Conservation (phyloP, 768 basidiomycete species). For the Psilocybe cyanescens region DNA sequence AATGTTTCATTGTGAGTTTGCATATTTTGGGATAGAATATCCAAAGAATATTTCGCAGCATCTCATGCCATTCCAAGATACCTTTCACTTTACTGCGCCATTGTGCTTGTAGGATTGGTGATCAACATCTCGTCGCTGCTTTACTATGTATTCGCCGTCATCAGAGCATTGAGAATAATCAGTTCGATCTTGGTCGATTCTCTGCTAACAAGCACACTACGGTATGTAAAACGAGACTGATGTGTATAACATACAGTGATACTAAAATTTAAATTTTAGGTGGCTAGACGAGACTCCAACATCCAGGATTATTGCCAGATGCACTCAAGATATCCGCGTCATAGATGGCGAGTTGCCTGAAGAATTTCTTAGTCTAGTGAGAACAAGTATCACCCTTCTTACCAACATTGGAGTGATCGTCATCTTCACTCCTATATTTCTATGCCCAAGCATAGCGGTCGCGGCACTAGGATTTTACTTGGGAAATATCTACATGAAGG, state of each 20-base stretch:
- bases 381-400: conserved; percentile 35
- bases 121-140: neutral
- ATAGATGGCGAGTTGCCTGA: conserved; percentile 50
- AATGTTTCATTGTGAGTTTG: conserved; percentile 39
- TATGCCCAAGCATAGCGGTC: conserved; percentile 43
- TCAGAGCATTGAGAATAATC: conserved; percentile 33
- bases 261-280: conserved; percentile 1
- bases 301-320: conserved; percentile 19
- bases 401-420: conserved; percentile 45
- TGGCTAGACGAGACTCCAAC: conserved; percentile 26
- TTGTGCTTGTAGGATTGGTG: conserved; percentile 5
- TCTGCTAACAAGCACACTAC: conserved; percentile 17
- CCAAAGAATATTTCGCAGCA: too few species aligned
- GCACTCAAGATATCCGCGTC: conserved; percentile 29
- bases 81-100: conserved; percentile 31
- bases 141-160: conserved; percentile 32
- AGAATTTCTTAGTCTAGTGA: conserved; percentile 29
- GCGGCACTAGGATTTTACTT: conserved; percentile 43
- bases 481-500: conserved; percentile 44
- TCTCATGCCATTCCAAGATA: conserved; percentile 39
- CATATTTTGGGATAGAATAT: too few species aligned
- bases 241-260: neutral
- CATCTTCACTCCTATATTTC: conserved; percentile 43
- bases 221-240: conserved; percentile 8
- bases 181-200: conserved; percentile 16